A percentile compares a stretch with the other conserved stretches of the same genome.
Conservation (phyloP, 2,329 filamentous ascomycete species). For the Harringtonia aguacate region DNA sequence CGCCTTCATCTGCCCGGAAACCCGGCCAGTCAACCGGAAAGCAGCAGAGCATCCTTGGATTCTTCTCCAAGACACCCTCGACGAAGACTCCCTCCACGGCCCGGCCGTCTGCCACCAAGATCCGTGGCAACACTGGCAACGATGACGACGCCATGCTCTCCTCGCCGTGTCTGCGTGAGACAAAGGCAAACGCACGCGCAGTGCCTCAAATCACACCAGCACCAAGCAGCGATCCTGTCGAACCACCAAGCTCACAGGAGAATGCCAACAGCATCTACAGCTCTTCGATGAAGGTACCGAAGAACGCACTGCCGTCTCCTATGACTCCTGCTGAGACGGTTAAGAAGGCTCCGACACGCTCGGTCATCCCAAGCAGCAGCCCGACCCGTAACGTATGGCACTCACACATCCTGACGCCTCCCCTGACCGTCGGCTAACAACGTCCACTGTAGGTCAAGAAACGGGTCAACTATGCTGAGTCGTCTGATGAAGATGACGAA, state of each 20-base stretch:
- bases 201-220: slow-evolving; percentile 52
- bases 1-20: slow-evolving; percentile 25
- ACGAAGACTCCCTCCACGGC: slow-evolving; percentile 22
- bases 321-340: slow-evolving; percentile 29
- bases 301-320: slow-evolving; percentile 35
- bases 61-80: slow-evolving; percentile 54
- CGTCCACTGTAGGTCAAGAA: slow-evolving; percentile 37
- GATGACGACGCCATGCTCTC: slow-evolving; percentile 13
- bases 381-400: slow-evolving; percentile 67
- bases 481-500: slow-evolving; percentile 70
- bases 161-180: slow-evolving; percentile 32
- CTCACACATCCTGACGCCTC: background rate
- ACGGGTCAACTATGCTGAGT: slow-evolving; percentile 67
- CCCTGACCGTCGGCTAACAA: background rate
- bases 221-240: slow-evolving; percentile 67
- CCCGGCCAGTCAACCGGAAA: slow-evolving; percentile 37
- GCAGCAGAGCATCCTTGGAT: slow-evolving; percentile 67
- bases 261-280: slow-evolving; percentile 42
- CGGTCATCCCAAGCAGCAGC: slow-evolving; percentile 46
- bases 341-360: slow-evolving; percentile 29
- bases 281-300: slow-evolving; percentile 31
- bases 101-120: slow-evolving; percentile 10
- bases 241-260: slow-evolving; percentile 58
- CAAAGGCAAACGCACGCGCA: slow-evolving; percentile 33
- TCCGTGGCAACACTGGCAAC: slow-evolving; percentile 15